Percentiles rank a stretch among this genome's conserved stretches.
Conservation (phyloP, 768 basidiomycete species). For the Brasilioporus rufonigricans region DNA sequence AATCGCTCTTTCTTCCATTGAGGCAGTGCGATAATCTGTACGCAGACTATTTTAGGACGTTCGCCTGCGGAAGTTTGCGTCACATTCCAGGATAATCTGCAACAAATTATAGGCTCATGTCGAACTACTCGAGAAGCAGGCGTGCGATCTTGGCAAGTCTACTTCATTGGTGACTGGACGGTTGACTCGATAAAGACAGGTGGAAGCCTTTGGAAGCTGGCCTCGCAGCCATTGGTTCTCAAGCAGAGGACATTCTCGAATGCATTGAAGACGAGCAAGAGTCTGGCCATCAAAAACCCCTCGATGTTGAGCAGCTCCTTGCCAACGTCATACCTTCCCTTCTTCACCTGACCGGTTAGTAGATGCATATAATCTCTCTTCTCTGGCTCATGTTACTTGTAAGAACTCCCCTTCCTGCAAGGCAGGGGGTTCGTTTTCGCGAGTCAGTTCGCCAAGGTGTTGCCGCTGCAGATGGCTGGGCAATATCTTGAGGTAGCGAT, state of each 20-base stretch:
- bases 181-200: constrained; percentile 42
- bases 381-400: neutral
- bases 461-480: constrained; percentile 69
- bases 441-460: constrained; percentile 75
- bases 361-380: neutral
- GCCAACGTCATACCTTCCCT: constrained; percentile 76
- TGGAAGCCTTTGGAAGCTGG: constrained; percentile 91
- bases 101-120: constrained; percentile 56
- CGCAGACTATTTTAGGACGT: constrained; percentile 58
- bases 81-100: constrained; percentile 53
- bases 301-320: constrained; percentile 78
- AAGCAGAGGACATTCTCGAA: constrained; percentile 73
- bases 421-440: constrained; percentile 95
- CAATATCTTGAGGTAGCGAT: constrained; percentile 89
- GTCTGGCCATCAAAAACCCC: constrained; percentile 57
- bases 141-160: constrained; percentile 58
- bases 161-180: neutral
- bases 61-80: constrained; percentile 47
- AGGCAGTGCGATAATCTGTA: constrained; percentile 4
- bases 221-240: constrained; percentile 78
- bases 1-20: neutral
- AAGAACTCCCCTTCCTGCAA: constrained; percentile 90
- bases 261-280: constrained; percentile 74
- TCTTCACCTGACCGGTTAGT: constrained; percentile 66
- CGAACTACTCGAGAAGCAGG: constrained; percentile 54